Percentiles rank a stretch among this genome's conserved stretches.
phyloP scores from a whole-genome alignment of 1,139 yeast species.

The Lodderomyces theae region DNA sequence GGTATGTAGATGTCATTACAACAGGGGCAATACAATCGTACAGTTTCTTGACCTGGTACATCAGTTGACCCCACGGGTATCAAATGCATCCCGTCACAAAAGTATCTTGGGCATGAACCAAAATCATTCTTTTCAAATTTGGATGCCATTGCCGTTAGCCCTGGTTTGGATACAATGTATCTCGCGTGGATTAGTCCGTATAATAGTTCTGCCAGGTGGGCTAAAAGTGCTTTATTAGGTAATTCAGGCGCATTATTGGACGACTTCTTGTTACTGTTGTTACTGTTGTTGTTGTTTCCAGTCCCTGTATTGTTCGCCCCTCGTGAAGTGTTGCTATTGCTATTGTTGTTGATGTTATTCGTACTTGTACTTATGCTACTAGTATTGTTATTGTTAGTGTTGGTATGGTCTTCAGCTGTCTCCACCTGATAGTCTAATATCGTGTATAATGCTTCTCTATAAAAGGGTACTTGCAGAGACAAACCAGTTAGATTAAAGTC shows the following conservation, averaged over 20 bases:
- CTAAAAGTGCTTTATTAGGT: constrained; percentile 72
- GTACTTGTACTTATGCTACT: constrained; percentile 2
- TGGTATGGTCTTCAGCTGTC: constrained; percentile 52
- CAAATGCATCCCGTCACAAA: constrained; percentile 88
- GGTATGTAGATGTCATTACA: constrained; percentile 91
- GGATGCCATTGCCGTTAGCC: constrained; percentile 92
- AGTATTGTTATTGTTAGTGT: constrained; percentile 11
- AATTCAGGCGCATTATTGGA: constrained; percentile 33
- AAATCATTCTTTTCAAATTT: constrained; percentile 87
- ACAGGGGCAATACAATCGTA: constrained; percentile 88
- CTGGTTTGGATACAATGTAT: constrained; percentile 83
- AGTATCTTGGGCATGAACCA: constrained; percentile 88
- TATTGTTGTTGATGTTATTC: constrained; percentile 6
- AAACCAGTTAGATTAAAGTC: constrained; percentile 94
- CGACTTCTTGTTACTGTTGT: constrained; percentile 4
- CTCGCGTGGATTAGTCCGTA: constrained; percentile 95
- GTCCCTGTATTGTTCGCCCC: constrained; percentile 9
- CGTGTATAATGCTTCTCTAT: constrained; percentile 87
- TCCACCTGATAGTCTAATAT: constrained; percentile 79
- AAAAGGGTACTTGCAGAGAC: constrained; percentile 80
- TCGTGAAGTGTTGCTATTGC: not conserved
- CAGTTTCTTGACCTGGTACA: constrained; percentile 88
- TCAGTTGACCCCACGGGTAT: constrained; percentile 93
- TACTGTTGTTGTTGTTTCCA: constrained; percentile 3
- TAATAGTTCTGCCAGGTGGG: constrained; percentile 85